Evolutionary conservation across 2,329 filamentous ascomycete genomes (phyloP).

Genomic region (Pseudophaeomoniella oleicola): DNA sequence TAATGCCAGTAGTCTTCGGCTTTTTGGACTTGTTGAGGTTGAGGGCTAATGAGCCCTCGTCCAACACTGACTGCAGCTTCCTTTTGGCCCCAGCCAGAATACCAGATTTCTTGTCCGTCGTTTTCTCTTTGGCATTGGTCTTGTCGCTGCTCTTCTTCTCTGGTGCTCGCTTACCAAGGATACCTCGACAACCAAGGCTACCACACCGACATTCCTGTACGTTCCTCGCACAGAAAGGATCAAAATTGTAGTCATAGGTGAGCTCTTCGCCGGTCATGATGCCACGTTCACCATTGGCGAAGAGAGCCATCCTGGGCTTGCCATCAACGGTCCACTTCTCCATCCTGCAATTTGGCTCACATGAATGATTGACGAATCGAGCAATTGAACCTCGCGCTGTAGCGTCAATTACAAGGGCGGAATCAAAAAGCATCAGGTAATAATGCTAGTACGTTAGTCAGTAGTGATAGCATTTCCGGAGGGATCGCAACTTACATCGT

Average conservation of each 20-base stretch:
- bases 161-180: slow-evolving; percentile 34
- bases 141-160: slow-evolving; percentile 47
- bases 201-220: slow-evolving; percentile 51
- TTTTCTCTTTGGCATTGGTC: slow-evolving; percentile 8
- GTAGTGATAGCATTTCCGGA: slow-evolving; percentile 8
- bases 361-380: slow-evolving; percentile 96
- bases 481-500: slow-evolving; percentile 49
- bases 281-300: slow-evolving; percentile 74
- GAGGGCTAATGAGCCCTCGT: slow-evolving; percentile 5
- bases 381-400: slow-evolving; percentile 81
- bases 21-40: not conserved
- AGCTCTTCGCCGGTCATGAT: slow-evolving; percentile 93
- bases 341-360: slow-evolving; percentile 92
- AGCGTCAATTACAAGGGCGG: slow-evolving; percentile 97
- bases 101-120: slow-evolving; percentile 4
- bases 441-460: slow-evolving; percentile 52
- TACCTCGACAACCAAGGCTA: slow-evolving; percentile 44
- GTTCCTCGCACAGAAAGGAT: slow-evolving; percentile 47
- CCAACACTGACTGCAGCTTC: slow-evolving; percentile 10
- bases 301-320: slow-evolving; percentile 90
- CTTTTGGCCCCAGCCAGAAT: slow-evolving; percentile 11
- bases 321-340: slow-evolving; percentile 93
- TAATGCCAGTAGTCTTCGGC: not conserved
- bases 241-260: slow-evolving; percentile 80
- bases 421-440: slow-evolving; percentile 96